Conservation (phyloP, 2,329 filamentous ascomycete species). For the Fusarium sp. region DNA sequence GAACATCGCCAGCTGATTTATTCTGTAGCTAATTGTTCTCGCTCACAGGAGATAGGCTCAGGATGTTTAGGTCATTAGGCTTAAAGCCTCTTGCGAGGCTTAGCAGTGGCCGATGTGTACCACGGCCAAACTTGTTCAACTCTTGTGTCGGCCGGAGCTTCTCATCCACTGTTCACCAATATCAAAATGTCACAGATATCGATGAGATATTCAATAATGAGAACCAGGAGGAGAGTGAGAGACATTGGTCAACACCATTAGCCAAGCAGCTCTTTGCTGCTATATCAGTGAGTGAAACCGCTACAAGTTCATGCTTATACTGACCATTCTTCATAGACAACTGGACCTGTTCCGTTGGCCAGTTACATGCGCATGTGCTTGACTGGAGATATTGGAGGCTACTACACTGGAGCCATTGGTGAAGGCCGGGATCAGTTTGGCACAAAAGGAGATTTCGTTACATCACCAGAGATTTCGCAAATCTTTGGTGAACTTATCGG, state of each 20-base stretch:
- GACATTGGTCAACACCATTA: conserved; percentile 91
- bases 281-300: conserved; percentile 72
- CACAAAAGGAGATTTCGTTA: conserved; percentile 93
- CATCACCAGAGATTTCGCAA: conserved; percentile 96
- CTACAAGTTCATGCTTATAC: not conserved
- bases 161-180: conserved; percentile 34
- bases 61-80: conserved; percentile 34
- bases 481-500: conserved; percentile 95
- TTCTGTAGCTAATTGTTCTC: not conserved
- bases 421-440: conserved; percentile 87
- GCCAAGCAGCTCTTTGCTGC: conserved; percentile 88
- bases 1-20: not conserved
- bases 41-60: not conserved
- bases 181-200: conserved; percentile 15
- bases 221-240: conserved; percentile 46
- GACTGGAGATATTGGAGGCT: conserved; percentile 88
- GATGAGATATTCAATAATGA: conserved; percentile 19
- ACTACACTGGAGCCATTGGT: conserved; percentile 83
- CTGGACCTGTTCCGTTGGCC: conserved; percentile 90
- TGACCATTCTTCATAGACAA: conserved; percentile 57
- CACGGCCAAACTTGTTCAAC: conserved; percentile 9
- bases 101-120: conserved; percentile 15
- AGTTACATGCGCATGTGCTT: conserved; percentile 99
- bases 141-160: conserved; percentile 38
- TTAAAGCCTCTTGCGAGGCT: conserved; percentile 18